These are phyloP conservation scores for Allium fistulosum DNA, from an alignment of 106 monocot genomes.

Conservation along the genomic window DNA sequence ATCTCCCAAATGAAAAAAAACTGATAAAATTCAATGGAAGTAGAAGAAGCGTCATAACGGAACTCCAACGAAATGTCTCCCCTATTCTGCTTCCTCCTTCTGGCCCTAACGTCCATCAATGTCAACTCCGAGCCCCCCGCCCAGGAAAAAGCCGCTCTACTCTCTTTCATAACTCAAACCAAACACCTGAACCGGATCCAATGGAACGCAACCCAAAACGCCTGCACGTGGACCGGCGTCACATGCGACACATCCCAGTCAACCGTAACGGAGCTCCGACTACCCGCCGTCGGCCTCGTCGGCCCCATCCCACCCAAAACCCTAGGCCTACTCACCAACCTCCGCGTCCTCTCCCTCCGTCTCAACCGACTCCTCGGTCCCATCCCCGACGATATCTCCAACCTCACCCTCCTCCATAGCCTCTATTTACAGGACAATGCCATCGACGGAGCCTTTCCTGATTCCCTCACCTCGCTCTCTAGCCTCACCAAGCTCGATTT, in stretches of 20 bases:
- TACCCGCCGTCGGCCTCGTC: slow-evolving; percentile 58
- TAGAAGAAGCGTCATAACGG: background rate
- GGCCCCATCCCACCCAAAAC: slow-evolving; percentile 44
- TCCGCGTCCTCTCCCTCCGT: slow-evolving; percentile 77
- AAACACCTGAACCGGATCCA: slow-evolving; percentile 36
- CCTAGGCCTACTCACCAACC: slow-evolving; percentile 39
- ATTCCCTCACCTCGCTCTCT: slow-evolving; percentile 14
- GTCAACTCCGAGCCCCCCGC: slow-evolving; percentile 23
- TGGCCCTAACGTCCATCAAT: background rate
- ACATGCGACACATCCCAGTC: slow-evolving; percentile 30
- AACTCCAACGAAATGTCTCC: slow-evolving; percentile 1
- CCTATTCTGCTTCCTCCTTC: background rate
- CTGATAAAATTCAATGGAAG: slow-evolving; percentile 1
- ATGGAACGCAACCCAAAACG: slow-evolving; percentile 33
- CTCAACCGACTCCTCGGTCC: slow-evolving; percentile 57
- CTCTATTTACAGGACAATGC: slow-evolving; percentile 69
- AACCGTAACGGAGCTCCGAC: slow-evolving; percentile 46
- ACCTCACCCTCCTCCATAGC: slow-evolving; percentile 41
- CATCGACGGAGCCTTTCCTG: slow-evolving; percentile 49
- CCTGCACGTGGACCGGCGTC: slow-evolving; percentile 64
- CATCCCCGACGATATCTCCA: slow-evolving; percentile 46
- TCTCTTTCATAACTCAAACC: slow-evolving; percentile 29
- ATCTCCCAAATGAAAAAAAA: no score
- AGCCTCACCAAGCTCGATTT: slow-evolving; percentile 51
- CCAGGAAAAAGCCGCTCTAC: slow-evolving; percentile 32